These are phyloP conservation scores for Isoetes taiwanensis DNA, from an alignment of 75 land plant species.

Conservation along the genomic window DNA sequence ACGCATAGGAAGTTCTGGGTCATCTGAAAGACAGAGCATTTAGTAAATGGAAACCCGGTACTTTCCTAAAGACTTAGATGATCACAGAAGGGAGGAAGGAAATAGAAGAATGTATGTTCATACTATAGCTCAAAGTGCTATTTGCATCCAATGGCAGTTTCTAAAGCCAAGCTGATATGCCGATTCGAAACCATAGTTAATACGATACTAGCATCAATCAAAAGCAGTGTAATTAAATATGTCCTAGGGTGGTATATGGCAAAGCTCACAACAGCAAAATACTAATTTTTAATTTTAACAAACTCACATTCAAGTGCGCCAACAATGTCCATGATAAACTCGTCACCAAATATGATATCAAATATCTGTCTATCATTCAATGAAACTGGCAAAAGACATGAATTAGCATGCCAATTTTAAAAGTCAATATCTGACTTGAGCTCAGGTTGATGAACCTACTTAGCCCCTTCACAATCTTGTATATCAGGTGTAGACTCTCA, in stretches of 20 bases:
- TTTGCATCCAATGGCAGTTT: too few species aligned
- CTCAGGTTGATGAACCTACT: conserved; percentile 31
- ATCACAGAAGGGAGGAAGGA: not conserved
- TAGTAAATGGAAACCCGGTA: not conserved
- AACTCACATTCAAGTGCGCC: conserved; percentile 89
- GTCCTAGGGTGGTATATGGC: too few species aligned
- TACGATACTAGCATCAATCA: too few species aligned
- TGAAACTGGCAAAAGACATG: conserved; percentile 58
- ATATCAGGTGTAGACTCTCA: conserved; percentile 75
- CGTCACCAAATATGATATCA: conserved; percentile 78
- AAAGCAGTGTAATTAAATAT: too few species aligned
- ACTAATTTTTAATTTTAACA: too few species aligned
- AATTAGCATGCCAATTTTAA: too few species aligned
- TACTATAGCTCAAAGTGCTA: too few species aligned
- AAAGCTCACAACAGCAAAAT: too few species aligned
- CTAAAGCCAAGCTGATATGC: too few species aligned
- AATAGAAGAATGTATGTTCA: not conserved
- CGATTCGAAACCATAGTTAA: too few species aligned
- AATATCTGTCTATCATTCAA: conserved; percentile 70
- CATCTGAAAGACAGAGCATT: conserved; percentile 43
- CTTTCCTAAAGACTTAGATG: not conserved
- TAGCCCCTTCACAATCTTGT: conserved; percentile 74
- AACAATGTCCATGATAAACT: conserved; percentile 74
- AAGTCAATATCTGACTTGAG: too few species aligned
- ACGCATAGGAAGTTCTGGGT: conserved; percentile 47